phyloP scores from a whole-genome alignment of 192 early-diverging fungal genomes.

The Linnemannia schmuckeri region DNA sequence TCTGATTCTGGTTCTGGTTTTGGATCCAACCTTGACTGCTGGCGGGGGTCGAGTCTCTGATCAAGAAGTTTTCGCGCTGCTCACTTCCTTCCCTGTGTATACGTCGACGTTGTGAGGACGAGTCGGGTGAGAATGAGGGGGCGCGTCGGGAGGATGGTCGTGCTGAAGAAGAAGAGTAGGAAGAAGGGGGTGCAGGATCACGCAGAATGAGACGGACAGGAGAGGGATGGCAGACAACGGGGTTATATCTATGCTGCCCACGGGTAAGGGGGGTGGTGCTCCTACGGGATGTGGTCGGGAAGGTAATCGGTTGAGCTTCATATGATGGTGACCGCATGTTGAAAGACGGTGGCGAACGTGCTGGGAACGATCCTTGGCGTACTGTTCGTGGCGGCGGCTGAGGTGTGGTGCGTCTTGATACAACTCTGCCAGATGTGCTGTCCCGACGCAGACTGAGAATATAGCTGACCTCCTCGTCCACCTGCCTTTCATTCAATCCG shows the following conservation, averaged over 20 bases:
- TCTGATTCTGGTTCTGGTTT: background rate
- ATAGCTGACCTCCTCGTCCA: slow-evolving; percentile 11
- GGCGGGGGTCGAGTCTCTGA: background rate
- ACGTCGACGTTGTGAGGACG: background rate
- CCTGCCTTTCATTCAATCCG: background rate
- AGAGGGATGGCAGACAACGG: slow-evolving; percentile 23
- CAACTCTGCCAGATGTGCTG: background rate
- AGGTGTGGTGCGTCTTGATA: background rate
- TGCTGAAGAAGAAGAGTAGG: background rate
- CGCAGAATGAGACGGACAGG: slow-evolving; percentile 34
- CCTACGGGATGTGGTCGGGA: slow-evolving; percentile 22
- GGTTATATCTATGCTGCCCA: slow-evolving; percentile 10
- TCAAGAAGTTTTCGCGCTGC: background rate
- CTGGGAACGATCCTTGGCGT: slow-evolving; percentile 1
- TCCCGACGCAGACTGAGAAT: slow-evolving; percentile 15
- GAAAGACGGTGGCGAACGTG: slow-evolving; percentile 16
- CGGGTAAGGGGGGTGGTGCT: slow-evolving; percentile 9
- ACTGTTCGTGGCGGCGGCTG: background rate
- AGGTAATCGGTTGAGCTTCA: slow-evolving; percentile 23
- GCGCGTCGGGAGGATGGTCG: background rate
- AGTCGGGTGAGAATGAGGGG: background rate
- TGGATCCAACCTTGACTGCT: background rate
- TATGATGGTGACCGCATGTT: slow-evolving; percentile 16
- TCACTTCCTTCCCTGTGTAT: background rate
- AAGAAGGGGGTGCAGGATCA: background rate